Percentiles rank a stretch among this genome's conserved stretches.
phyloP scores from a whole-genome alignment of 2,329 filamentous ascomycete genomes.

The Xylaria arbuscula region DNA sequence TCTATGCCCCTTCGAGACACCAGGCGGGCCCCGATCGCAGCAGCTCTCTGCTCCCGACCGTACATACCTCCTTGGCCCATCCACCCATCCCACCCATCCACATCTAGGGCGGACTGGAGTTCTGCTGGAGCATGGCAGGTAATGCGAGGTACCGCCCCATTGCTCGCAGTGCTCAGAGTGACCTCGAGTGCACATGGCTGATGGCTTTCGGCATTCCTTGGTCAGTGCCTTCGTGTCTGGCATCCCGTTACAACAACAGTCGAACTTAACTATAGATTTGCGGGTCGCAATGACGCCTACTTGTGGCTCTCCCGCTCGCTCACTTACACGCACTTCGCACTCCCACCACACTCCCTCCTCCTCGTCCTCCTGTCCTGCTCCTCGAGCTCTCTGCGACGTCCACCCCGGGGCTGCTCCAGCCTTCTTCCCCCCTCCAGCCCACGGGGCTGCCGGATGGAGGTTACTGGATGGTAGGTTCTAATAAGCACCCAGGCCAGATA shows the following conservation, averaged over 20 bases:
- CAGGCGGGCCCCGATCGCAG: conserved; percentile 41
- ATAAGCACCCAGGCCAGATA: conserved; percentile 32
- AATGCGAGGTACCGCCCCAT: conserved; percentile 45
- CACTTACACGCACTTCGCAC: conserved; percentile 34
- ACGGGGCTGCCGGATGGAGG: conserved; percentile 33
- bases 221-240: conserved; percentile 28
- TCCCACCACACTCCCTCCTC: conserved; percentile 30
- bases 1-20: conserved; percentile 4
- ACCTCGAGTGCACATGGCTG: conserved; percentile 36
- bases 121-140: conserved; percentile 38
- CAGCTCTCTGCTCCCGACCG: neutral
- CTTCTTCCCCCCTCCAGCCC: conserved; percentile 29
- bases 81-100: conserved; percentile 1
- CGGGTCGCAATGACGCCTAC: conserved; percentile 42
- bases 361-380: conserved; percentile 13
- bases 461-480: conserved; percentile 31
- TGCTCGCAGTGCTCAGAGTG: conserved; percentile 41
- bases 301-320: conserved; percentile 27
- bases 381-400: conserved; percentile 22
- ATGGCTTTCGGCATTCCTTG: conserved; percentile 36
- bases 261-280: conserved; percentile 35
- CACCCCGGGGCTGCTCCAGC: conserved; percentile 41
- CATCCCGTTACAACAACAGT: conserved; percentile 25
- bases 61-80: no score
- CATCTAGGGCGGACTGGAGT: conserved; percentile 25